Percentiles rank a stretch among this genome's conserved stretches.
These are phyloP conservation scores for Pilatotrama ljubarskyi DNA, from an alignment of 768 basidiomycete genomes.

Conservation along the genomic window DNA sequence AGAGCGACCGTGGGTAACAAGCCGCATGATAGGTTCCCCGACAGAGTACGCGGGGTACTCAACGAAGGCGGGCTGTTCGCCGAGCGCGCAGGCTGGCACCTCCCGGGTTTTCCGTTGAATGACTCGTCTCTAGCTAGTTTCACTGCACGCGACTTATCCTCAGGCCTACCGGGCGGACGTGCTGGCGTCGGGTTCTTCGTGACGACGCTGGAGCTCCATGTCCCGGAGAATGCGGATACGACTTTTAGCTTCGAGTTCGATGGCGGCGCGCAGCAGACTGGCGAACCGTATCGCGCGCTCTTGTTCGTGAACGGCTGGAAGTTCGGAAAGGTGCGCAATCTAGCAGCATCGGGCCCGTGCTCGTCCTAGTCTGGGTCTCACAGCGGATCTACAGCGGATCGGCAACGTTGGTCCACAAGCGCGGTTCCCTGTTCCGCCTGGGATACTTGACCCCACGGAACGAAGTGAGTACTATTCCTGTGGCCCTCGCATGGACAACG, in stretches of 20 bases:
- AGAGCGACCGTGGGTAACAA: neutral
- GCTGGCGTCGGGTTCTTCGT: conserved; percentile 84
- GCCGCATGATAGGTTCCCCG: conserved; percentile 54
- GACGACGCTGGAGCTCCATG: conserved; percentile 63
- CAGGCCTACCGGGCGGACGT: conserved; percentile 55
- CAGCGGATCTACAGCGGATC: conserved; percentile 22
- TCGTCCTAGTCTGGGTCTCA: neutral
- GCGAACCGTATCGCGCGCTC: conserved; percentile 67
- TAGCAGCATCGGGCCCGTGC: neutral
- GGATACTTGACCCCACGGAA: conserved; percentile 71
- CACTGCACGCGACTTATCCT: conserved; percentile 52
- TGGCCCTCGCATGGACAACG: too few species aligned
- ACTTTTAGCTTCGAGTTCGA: conserved; percentile 74
- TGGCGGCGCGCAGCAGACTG: conserved; percentile 34
- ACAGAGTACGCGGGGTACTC: conserved; percentile 51
- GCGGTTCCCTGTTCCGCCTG: conserved; percentile 82
- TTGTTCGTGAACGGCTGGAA: conserved; percentile 88
- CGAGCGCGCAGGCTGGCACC: conserved; percentile 48
- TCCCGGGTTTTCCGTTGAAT: conserved; percentile 52
- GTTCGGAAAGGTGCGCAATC: conserved; percentile 70
- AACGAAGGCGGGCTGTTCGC: conserved; percentile 48
- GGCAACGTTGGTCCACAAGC: conserved; percentile 55
- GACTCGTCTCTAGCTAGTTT: conserved; percentile 47
- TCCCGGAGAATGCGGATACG: conserved; percentile 60
- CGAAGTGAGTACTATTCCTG: conserved; percentile 51